Percentiles rank a stretch among this genome's conserved stretches.
These are phyloP conservation scores for Rhodotorula sp. DNA, from an alignment of 1,284 basidiomycete species.

Conservation along the genomic window DNA sequence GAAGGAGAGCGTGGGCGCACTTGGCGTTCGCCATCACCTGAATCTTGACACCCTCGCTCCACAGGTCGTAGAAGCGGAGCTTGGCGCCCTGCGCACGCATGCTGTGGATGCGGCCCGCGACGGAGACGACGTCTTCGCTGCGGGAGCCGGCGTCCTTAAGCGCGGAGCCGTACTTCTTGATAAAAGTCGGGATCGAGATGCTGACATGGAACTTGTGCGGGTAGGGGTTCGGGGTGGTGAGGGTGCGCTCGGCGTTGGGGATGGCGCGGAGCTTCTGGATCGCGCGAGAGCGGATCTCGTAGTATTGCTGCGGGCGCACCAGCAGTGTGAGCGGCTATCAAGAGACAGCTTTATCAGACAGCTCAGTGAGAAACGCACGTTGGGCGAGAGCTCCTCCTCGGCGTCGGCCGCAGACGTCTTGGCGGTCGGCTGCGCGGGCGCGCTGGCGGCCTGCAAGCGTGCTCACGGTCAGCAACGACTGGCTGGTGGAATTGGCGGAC, in stretches of 20 bases:
- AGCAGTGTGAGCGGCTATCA: too few species aligned
- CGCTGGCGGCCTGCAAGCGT: conserved; percentile 47
- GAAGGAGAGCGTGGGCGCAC: conserved; percentile 56
- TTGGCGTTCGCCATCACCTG: conserved; percentile 93
- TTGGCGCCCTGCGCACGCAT: conserved; percentile 81
- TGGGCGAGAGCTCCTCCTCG: conserved; percentile 76
- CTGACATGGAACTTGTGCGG: conserved; percentile 98
- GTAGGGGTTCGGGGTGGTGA: conserved; percentile 78
- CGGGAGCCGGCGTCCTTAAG: conserved; percentile 56
- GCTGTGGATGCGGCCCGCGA: conserved; percentile 90
- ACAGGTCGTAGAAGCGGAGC: conserved; percentile 93
- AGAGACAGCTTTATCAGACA: neutral
- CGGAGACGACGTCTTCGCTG: conserved; percentile 55
- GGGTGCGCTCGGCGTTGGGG: conserved; percentile 57
- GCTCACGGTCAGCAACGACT: neutral
- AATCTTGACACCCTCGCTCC: conserved; percentile 87
- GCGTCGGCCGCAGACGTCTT: conserved; percentile 57
- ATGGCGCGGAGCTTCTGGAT: conserved; percentile 84
- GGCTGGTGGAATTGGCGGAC: too few species aligned
- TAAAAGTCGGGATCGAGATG: conserved; percentile 73
- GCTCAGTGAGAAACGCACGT: conserved; percentile 61
- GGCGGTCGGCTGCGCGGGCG: conserved; percentile 50
- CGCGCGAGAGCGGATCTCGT: conserved; percentile 84
- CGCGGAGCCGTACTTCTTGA: conserved; percentile 70
- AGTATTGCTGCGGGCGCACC: conserved; percentile 77